Evolutionary conservation across 495 filamentous ascomycete species (phyloP).

Genomic region (Beverwykella pulmonaria): DNA sequence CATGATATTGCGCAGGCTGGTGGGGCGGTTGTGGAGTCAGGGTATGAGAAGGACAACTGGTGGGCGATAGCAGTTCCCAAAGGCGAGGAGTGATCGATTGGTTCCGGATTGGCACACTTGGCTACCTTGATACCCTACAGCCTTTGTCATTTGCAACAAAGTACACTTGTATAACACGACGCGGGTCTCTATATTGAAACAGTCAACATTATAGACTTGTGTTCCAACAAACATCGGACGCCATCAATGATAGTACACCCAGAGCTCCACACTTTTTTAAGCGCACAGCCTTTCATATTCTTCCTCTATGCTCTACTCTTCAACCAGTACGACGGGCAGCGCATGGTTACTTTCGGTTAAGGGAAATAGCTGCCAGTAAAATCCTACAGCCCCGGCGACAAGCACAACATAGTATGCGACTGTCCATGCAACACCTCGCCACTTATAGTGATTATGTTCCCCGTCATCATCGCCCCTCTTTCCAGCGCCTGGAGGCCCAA

Average conservation of each 20-base stretch:
- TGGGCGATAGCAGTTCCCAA: slow-evolving; percentile 64
- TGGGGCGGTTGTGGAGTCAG: slow-evolving; percentile 73
- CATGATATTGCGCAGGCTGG: slow-evolving; percentile 74
- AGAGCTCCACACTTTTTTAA: neutral
- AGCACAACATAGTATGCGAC: slow-evolving; percentile 76
- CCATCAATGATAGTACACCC: too few relatives aligned
- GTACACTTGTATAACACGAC: too few relatives aligned
- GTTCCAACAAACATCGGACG: too few relatives aligned
- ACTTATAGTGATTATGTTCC: neutral
- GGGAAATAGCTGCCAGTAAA: slow-evolving; percentile 68
- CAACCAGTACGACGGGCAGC: slow-evolving; percentile 42
- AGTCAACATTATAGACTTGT: too few relatives aligned
- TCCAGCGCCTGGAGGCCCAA: slow-evolving; percentile 39
- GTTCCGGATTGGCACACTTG: neutral
- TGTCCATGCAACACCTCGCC: slow-evolving; percentile 63
- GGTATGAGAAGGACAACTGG: slow-evolving; percentile 99
- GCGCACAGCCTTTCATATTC: neutral
- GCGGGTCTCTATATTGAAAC: too few relatives aligned
- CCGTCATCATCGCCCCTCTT: slow-evolving; percentile 44
- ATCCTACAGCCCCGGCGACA: slow-evolving; percentile 68
- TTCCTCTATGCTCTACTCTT: slow-evolving; percentile 5
- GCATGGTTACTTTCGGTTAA: slow-evolving; percentile 66
- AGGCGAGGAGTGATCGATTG: neutral
- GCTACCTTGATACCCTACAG: neutral
- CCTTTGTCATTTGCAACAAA: too few relatives aligned